Percentiles rank a stretch among this genome's conserved stretches.
Evolutionary conservation across 495 filamentous ascomycete species (phyloP).

Genomic region (Cenococcum geophilum): DNA sequence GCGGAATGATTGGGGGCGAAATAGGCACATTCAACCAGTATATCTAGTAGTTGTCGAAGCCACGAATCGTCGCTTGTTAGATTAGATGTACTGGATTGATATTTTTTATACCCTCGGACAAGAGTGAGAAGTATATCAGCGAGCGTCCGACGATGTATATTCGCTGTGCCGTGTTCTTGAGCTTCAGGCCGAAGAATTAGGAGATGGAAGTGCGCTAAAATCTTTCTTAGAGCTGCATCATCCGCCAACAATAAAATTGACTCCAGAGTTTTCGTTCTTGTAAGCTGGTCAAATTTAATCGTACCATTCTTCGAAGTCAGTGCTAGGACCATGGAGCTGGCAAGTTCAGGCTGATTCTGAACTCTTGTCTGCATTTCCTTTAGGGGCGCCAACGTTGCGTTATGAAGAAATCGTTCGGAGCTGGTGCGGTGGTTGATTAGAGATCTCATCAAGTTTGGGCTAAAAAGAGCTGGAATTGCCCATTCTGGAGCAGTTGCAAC

Average conservation of each 20-base stretch:
- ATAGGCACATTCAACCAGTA: slow-evolving; percentile 40
- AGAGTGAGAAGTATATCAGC: slow-evolving; percentile 51
- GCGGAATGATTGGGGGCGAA: slow-evolving; percentile 35
- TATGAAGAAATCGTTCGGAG: slow-evolving; percentile 78
- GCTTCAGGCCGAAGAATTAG: slow-evolving; percentile 39
- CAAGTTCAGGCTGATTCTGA: slow-evolving; percentile 54
- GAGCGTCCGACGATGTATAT: slow-evolving; percentile 45
- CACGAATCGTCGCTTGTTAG: slow-evolving; percentile 31
- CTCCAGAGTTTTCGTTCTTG: slow-evolving; percentile 83
- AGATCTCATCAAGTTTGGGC: slow-evolving; percentile 72
- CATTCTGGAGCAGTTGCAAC: slow-evolving; percentile 48
- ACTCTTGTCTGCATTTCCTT: slow-evolving; percentile 63
- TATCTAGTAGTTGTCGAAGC: slow-evolving; percentile 29
- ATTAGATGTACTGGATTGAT: slow-evolving; percentile 4
- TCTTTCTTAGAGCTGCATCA: slow-evolving; percentile 37
- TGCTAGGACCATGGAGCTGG: slow-evolving; percentile 54
- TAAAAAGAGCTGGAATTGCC: slow-evolving; percentile 58
- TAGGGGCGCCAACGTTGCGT: slow-evolving; percentile 64
- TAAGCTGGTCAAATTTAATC: slow-evolving; percentile 77
- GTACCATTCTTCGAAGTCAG: slow-evolving; percentile 63
- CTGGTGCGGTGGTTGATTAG: slow-evolving; percentile 81
- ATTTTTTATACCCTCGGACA: slow-evolving; percentile 33
- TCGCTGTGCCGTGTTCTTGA: slow-evolving; percentile 34
- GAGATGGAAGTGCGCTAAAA: slow-evolving; percentile 45
- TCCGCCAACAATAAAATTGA: slow-evolving; percentile 61